Conservation (phyloP, 1,139 yeast genomes). For the Hansenula lynferdii region DNA sequence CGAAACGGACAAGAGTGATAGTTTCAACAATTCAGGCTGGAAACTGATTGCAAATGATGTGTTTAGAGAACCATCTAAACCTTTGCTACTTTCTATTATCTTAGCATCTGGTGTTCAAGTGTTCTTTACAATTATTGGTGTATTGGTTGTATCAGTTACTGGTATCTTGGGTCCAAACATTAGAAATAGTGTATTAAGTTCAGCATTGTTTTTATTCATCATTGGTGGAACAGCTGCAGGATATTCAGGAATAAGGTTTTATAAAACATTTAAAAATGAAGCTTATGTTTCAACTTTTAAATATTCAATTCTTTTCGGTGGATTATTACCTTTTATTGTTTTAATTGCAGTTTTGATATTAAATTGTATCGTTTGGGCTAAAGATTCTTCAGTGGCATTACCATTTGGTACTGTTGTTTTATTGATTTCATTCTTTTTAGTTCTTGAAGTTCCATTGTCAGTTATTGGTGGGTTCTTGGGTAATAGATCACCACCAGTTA, state of each 20-base stretch:
- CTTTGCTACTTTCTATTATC: conserved; percentile 43
- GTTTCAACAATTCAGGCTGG: conserved; percentile 42
- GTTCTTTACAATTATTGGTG: conserved; percentile 57
- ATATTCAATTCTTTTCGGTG: conserved; percentile 50
- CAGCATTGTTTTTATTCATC: conserved; percentile 56
- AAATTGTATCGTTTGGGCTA: conserved; percentile 71
- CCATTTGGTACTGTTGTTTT: conserved; percentile 73
- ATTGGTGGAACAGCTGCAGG: conserved; percentile 74
- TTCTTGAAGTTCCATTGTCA: conserved; percentile 71
- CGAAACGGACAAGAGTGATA: conserved; percentile 23
- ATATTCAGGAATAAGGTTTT: conserved; percentile 59
- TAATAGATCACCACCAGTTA: conserved; percentile 30
- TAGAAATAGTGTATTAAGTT: conserved; percentile 61
- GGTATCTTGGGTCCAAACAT: conserved; percentile 55
- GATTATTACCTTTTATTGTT: conserved; percentile 54
- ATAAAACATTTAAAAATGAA: conserved; percentile 46
- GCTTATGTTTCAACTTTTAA: conserved; percentile 13
- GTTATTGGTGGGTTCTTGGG: conserved; percentile 67
- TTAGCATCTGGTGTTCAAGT: conserved; percentile 75
- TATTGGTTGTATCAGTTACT: conserved; percentile 52
- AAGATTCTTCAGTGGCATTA: conserved; percentile 69
- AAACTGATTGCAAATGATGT: conserved; percentile 50
- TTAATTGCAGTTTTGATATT: conserved; percentile 49
- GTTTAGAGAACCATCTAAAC: conserved; percentile 42
- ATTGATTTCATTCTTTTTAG: conserved; percentile 50